phyloP scores from a whole-genome alignment of 495 filamentous ascomycete genomes.

The Cercophora samala region DNA sequence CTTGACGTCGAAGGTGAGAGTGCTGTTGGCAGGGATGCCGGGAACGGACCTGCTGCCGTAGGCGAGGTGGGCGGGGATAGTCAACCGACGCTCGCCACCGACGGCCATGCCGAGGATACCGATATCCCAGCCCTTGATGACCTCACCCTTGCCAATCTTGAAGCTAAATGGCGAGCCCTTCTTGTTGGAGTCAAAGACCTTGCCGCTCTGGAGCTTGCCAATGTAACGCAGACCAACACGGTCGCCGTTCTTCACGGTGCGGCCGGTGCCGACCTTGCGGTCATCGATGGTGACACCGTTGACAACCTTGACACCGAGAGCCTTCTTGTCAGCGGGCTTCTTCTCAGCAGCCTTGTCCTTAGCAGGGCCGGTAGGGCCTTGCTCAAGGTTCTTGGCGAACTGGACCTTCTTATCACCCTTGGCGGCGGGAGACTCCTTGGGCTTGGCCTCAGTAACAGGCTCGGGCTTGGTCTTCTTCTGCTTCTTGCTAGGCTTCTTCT shows the following conservation, averaged over 20 bases:
- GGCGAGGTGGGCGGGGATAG: constrained; percentile 75
- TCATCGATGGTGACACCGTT: constrained; percentile 91
- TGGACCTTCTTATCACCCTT: constrained; percentile 93
- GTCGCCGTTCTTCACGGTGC: constrained; percentile 78
- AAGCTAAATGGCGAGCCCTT: constrained; percentile 95
- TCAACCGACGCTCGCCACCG: constrained; percentile 88
- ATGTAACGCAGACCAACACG: constrained; percentile 93
- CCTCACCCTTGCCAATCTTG: constrained; percentile 87
- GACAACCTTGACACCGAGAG: constrained; percentile 69
- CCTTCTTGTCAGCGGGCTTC: constrained; percentile 43
- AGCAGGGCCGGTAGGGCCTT: constrained; percentile 75
- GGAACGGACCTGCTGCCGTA: constrained; percentile 78
- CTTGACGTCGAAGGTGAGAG: constrained; percentile 91
- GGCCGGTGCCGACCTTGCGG: constrained; percentile 82
- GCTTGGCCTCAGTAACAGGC: constrained; percentile 49
- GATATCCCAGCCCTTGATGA: constrained; percentile 98
- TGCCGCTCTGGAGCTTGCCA: constrained; percentile 87
- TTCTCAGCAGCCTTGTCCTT: constrained; percentile 33
- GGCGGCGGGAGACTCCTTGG: constrained; percentile 45
- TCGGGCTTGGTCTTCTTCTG: constrained; percentile 92
- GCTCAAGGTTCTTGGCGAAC: constrained; percentile 97
- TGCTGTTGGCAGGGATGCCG: constrained; percentile 86
- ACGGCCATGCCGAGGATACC: constrained; percentile 87
- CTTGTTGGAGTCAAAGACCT: constrained; percentile 96
- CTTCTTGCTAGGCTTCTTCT: constrained; percentile 83